Evolutionary conservation across 2,329 filamentous ascomycete genomes (phyloP), one percentile per base, ranked within the genome.

Genomic region (Zopfia rhizophila): DNA sequence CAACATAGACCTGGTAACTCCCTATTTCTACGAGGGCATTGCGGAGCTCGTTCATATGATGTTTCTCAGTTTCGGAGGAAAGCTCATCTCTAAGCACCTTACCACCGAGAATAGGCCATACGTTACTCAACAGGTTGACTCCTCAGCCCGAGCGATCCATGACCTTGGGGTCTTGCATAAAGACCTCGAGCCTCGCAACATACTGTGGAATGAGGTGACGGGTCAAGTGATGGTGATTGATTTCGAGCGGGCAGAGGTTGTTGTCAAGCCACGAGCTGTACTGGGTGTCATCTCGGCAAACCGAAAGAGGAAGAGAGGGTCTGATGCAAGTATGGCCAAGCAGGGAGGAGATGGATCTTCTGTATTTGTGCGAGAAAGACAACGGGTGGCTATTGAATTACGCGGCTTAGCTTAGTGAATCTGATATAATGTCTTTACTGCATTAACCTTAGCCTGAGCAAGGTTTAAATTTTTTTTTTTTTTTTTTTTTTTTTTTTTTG

Each of bases 201-300:
- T 55, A 13, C 41, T 56, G 12, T 49, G 49, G 38, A 41, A 53
- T 31, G 29, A 19, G 17, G 27, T 22, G 38, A 42, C 38, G 23
- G 33, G 46, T 13, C 17, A 37, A 4, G 46, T 54, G 12, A 48
- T 56, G 45, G 24, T 54, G 18, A 48, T 35, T 29, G 53, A 56
- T 31, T 54, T 56, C 17, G 53, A 56, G 33, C 51, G 51, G 16
- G 51, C 53, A 5, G 19, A 33, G 29, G 7, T 42, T 33, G 38
- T 42, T 13, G n/a, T n/a, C n/a, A n/a, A n/a, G n/a, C n/a, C n/a
- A n/a, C n/a, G n/a, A n/a, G n/a, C n/a, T n/a, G n/a, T n/a, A n/a
- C n/a, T n/a, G n/a, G n/a, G n/a, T n/a, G n/a, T n/a, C n/a, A n/a
- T n/a, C n/a, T n/a, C n/a, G n/a, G n/a, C n/a, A n/a, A n/a, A n/a